Conservation (phyloP, 2,329 filamentous ascomycete genomes). For the Magnaporthiopsis rhizophila region DNA sequence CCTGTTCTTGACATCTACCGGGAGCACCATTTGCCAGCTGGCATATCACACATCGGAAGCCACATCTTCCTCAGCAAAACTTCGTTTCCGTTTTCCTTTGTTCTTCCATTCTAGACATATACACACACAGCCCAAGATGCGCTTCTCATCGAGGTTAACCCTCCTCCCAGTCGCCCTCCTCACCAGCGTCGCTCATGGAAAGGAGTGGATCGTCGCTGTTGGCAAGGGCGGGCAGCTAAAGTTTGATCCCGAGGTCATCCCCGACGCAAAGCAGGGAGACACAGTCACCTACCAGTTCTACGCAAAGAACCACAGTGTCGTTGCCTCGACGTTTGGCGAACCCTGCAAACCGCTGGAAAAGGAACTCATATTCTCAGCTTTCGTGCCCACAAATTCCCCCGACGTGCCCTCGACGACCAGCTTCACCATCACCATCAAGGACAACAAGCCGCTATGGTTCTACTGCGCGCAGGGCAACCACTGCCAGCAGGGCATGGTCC, state of each 20-base stretch:
- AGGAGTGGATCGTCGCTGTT: slow-evolving; percentile 27
- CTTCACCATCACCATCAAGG: slow-evolving; percentile 36
- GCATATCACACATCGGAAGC: neutral
- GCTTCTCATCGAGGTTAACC: slow-evolving; percentile 16
- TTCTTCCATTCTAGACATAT: neutral
- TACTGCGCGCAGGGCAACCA: slow-evolving; percentile 38
- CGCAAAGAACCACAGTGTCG: slow-evolving; percentile 33
- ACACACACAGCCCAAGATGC: slow-evolving; percentile 16
- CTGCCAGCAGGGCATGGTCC: slow-evolving; percentile 35
- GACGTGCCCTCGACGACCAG: slow-evolving; percentile 25
- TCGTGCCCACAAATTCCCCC: slow-evolving; percentile 24
- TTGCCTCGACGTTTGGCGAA: slow-evolving; percentile 29
- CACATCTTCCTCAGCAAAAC: neutral
- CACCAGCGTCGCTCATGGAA: slow-evolving; percentile 19
- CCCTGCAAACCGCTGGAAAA: slow-evolving; percentile 27
- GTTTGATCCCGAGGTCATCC: slow-evolving; percentile 27
- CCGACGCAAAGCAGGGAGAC: slow-evolving; percentile 27
- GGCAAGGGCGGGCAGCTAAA: slow-evolving; percentile 25
- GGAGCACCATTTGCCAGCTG: neutral
- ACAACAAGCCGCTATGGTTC: slow-evolving; percentile 39
- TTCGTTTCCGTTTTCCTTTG: neutral
- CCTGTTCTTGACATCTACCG: neutral
- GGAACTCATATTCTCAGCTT: slow-evolving; percentile 32
- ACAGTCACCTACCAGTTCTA: slow-evolving; percentile 33
- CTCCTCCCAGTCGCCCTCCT: slow-evolving; percentile 19